Evolutionary conservation across 768 basidiomycete species (phyloP).

Genomic region (Phaffia tasmanica): DNA sequence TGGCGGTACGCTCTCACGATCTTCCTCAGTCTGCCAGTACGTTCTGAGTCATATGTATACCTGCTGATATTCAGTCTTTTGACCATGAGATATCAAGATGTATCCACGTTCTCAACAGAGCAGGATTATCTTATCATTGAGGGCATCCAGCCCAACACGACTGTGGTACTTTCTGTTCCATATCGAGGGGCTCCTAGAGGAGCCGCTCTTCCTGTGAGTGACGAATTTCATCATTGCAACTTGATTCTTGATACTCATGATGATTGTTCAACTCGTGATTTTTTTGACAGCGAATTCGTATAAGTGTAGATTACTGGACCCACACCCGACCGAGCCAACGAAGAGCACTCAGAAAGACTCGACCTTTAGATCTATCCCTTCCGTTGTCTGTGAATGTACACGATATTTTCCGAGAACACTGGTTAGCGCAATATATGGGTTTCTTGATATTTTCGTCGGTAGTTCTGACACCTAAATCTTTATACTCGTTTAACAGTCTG

Average conservation of each 20-base stretch:
- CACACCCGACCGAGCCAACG: slow-evolving; percentile 45
- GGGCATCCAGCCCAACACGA: slow-evolving; percentile 21
- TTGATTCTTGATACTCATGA: slow-evolving; percentile 7
- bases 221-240: neutral
- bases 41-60: slow-evolving; percentile 8
- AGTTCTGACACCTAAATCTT: neutral
- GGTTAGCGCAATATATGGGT: slow-evolving; percentile 42
- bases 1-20: slow-evolving; percentile 2
- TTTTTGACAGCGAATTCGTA: slow-evolving; percentile 52
- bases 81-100: neutral
- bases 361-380: slow-evolving; percentile 54
- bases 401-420: slow-evolving; percentile 82
- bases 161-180: slow-evolving; percentile 32
- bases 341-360: slow-evolving; percentile 49
- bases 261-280: neutral
- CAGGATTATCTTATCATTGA: slow-evolving; percentile 2
- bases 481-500: slow-evolving; percentile 45
- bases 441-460: neutral
- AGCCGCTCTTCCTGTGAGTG: slow-evolving; percentile 43
- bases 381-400: slow-evolving; percentile 89
- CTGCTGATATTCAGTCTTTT: neutral
- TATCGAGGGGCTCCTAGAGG: slow-evolving; percentile 32
- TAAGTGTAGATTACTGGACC: slow-evolving; percentile 60
- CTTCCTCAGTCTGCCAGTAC: neutral
- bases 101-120: neutral